phyloP scores from a whole-genome alignment of 805 yeast genomes.

The Lachancea nothofagi region DNA sequence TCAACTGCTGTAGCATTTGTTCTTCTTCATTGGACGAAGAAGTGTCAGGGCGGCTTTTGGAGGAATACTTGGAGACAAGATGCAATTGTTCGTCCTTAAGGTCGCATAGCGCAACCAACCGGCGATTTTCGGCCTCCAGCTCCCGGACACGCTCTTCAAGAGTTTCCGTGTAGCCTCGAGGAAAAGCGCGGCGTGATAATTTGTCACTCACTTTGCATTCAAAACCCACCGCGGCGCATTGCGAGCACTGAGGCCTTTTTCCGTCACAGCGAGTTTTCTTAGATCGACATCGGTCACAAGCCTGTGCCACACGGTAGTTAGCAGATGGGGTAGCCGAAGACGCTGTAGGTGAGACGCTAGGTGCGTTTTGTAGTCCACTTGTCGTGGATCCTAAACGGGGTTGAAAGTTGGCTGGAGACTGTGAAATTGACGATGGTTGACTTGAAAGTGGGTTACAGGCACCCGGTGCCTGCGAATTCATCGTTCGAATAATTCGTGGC shows the following conservation, averaged over 20 bases:
- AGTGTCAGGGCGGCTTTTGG: slow-evolving; percentile 12
- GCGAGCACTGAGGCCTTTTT: slow-evolving; percentile 65
- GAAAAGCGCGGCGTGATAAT: slow-evolving; percentile 79
- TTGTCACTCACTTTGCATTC: slow-evolving; percentile 87
- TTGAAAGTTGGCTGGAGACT: slow-evolving; percentile 8
- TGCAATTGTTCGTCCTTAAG: slow-evolving; percentile 29
- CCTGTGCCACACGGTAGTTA: slow-evolving; percentile 74
- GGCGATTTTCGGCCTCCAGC: slow-evolving; percentile 72
- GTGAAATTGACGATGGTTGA: slow-evolving; percentile 11
- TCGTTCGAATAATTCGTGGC: slow-evolving; percentile 17
- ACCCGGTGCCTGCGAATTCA: slow-evolving; percentile 21
- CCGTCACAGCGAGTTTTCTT: slow-evolving; percentile 49
- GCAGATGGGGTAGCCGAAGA: slow-evolving; percentile 11
- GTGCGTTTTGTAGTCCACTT: not conserved
- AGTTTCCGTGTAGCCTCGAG: slow-evolving; percentile 88
- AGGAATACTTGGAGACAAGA: slow-evolving; percentile 19
- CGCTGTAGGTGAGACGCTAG: slow-evolving; percentile 3
- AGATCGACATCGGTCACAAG: slow-evolving; percentile 78
- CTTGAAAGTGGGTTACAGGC: slow-evolving; percentile 14
- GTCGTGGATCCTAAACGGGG: slow-evolving; percentile 2
- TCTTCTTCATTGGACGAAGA: slow-evolving; percentile 16
- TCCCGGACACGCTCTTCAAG: slow-evolving; percentile 84
- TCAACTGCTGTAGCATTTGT: slow-evolving; percentile 20
- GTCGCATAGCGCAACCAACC: slow-evolving; percentile 46
- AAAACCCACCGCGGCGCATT: slow-evolving; percentile 78